Percentiles rank a stretch among this genome's conserved stretches.
phyloP scores from a whole-genome alignment of 495 filamentous ascomycete species.

The Penicillium alfredii region DNA sequence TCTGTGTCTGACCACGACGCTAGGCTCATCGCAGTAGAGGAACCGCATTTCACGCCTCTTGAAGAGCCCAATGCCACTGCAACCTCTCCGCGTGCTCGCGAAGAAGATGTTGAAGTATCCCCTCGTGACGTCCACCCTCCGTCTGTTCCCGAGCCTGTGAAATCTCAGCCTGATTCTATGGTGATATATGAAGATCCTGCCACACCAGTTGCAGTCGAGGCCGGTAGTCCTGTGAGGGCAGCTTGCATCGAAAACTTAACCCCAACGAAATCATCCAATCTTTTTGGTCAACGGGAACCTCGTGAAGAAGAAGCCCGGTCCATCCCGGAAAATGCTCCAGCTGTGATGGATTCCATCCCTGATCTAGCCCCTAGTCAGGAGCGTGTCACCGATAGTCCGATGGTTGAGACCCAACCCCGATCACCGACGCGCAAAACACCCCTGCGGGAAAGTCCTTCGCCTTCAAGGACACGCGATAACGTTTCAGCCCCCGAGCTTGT shows the following conservation, averaged over 20 bases:
- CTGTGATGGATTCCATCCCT: slow-evolving; percentile 6
- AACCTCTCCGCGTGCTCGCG: slow-evolving; percentile 3
- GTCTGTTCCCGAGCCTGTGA: slow-evolving; percentile 8
- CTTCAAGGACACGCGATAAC: slow-evolving; percentile 14
- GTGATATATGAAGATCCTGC: slow-evolving; percentile 42
- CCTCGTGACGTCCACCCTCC: slow-evolving; percentile 2
- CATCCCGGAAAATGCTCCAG: background rate
- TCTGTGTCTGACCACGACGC: background rate
- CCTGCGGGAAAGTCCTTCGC: slow-evolving; percentile 19
- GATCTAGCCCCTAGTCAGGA: slow-evolving; percentile 12
- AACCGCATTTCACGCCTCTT: slow-evolving; percentile 11
- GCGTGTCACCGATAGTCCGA: background rate
- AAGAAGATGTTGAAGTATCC: slow-evolving; percentile 4
- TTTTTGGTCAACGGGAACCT: background rate
- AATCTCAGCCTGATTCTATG: slow-evolving; percentile 21
- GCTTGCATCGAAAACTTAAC: slow-evolving; percentile 7
- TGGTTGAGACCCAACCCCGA: slow-evolving; percentile 10
- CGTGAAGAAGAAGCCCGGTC: background rate
- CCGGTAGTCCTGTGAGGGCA: slow-evolving; percentile 1
- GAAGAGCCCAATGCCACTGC: slow-evolving; percentile 7
- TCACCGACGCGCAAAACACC: slow-evolving; percentile 18
- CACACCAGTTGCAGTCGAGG: slow-evolving; percentile 15
- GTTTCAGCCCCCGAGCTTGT: slow-evolving; percentile 7
- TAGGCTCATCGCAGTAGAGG: slow-evolving; percentile 10
- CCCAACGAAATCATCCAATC: slow-evolving; percentile 10